Evolutionary conservation across 495 filamentous ascomycete genomes (phyloP).

Genomic region (Penicillium cinerascens): DNA sequence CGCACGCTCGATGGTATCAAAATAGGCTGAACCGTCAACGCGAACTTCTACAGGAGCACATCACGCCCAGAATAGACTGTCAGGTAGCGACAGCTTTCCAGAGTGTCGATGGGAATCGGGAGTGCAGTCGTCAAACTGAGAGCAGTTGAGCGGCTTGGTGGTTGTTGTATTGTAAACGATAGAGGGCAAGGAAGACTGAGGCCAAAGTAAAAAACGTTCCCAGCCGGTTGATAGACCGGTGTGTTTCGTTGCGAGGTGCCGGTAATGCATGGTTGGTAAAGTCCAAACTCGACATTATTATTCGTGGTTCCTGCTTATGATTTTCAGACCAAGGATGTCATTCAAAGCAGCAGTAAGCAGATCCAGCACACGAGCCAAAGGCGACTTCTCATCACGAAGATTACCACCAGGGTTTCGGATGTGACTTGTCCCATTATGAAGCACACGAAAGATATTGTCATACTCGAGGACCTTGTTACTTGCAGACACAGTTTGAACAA

Average conservation of each 20-base stretch:
- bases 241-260: background rate
- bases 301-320: too few species aligned
- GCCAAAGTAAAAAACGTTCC: background rate
- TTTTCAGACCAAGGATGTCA: too few species aligned
- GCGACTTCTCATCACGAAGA: too few species aligned
- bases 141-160: background rate
- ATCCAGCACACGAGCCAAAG: too few species aligned
- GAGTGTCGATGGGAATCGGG: background rate
- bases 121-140: background rate
- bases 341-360: too few species aligned
- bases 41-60: background rate
- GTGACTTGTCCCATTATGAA: too few species aligned
- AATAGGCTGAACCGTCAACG: background rate
- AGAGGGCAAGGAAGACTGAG: background rate
- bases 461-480: too few species aligned
- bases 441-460: too few species aligned
- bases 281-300: too few species aligned
- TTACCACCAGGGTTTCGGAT: too few species aligned
- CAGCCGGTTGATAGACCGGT: background rate
- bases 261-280: too few species aligned
- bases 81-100: background rate
- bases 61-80: background rate
- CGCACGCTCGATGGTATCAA: background rate
- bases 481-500: too few species aligned
- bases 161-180: background rate